Conservation (phyloP, 2,329 filamentous ascomycete species). For the Emergomyces pasteurianus region DNA sequence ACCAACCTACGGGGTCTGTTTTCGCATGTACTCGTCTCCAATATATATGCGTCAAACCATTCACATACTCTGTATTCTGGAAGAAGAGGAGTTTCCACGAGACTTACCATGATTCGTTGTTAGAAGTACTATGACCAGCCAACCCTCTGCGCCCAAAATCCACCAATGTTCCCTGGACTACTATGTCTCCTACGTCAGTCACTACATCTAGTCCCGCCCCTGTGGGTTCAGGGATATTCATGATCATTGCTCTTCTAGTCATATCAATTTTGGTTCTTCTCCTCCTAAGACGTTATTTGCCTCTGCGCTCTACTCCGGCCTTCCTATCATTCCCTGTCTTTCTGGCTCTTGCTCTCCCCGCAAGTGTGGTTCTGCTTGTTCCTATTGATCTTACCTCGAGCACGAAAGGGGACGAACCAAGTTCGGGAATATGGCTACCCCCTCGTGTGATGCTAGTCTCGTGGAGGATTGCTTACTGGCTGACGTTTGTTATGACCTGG, state of each 20-base stretch:
- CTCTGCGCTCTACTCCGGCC: slow-evolving; percentile 76
- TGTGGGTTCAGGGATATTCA: slow-evolving; percentile 69
- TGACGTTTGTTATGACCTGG: slow-evolving; percentile 93
- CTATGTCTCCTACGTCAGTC: slow-evolving; percentile 7
- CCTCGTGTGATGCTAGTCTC: slow-evolving; percentile 66
- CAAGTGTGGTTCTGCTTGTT: slow-evolving; percentile 80
- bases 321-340: slow-evolving; percentile 90
- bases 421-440: slow-evolving; percentile 78
- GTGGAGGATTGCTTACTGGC: slow-evolving; percentile 95
- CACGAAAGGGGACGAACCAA: slow-evolving; percentile 58
- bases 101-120: background rate
- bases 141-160: background rate
- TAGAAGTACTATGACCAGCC: background rate
- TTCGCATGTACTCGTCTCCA: background rate
- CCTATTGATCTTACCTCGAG: slow-evolving; percentile 91
- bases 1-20: too few relatives aligned
- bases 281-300: slow-evolving; percentile 79
- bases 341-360: slow-evolving; percentile 85
- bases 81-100: background rate
- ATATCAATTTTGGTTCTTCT: slow-evolving; percentile 70
- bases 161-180: slow-evolving; percentile 5
- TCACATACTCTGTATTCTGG: background rate
- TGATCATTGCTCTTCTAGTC: slow-evolving; percentile 55
- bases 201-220: slow-evolving; percentile 34
- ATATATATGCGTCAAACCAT: background rate